These are phyloP conservation scores for Oehlia diaphana DNA, from an alignment of 192 early-diverging fungal species.

Conservation along the genomic window DNA sequence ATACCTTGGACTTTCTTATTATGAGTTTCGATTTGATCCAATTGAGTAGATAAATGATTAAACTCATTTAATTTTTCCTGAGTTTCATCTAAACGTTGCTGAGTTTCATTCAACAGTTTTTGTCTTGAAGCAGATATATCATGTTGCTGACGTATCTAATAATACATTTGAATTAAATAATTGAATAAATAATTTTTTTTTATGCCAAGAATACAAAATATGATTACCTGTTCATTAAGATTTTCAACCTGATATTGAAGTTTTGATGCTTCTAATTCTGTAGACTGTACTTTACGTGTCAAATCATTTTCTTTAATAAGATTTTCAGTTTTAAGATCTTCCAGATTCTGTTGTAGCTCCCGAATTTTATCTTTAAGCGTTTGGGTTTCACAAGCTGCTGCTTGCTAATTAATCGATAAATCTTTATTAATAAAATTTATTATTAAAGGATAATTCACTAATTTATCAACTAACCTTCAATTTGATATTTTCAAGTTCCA, in stretches of 20 bases:
- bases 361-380: background rate
- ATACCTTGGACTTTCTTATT: conserved; percentile 18
- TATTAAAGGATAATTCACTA: background rate
- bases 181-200: background rate
- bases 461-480: background rate
- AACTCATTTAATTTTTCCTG: background rate
- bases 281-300: background rate
- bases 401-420: background rate
- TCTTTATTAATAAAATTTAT: background rate
- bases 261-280: background rate
- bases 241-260: background rate
- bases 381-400: background rate
- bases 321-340: background rate
- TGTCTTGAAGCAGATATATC: conserved; percentile 12
- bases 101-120: background rate
- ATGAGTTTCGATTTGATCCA: background rate
- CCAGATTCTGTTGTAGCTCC: background rate
- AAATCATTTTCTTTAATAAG: background rate
- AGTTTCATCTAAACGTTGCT: background rate
- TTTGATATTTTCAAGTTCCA: background rate
- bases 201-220: background rate
- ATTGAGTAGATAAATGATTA: background rate
- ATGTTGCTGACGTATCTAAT: background rate
- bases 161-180: background rate
- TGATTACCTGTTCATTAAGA: conserved; percentile 9